Percentiles rank a stretch among this genome's conserved stretches.
phyloP scores from a whole-genome alignment of 805 yeast genomes.

The Dipodascus geniculatus region DNA sequence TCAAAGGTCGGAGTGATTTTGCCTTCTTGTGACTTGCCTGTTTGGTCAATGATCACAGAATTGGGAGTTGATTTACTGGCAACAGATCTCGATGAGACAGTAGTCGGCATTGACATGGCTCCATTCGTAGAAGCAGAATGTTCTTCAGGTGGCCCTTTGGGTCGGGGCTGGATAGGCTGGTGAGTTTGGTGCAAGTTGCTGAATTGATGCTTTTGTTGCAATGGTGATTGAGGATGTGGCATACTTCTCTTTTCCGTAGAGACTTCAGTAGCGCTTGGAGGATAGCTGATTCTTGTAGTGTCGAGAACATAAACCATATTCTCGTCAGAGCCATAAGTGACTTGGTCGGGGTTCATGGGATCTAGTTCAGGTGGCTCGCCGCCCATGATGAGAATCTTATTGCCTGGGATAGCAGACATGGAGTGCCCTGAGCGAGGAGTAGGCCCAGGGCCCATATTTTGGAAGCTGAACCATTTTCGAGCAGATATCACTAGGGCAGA shows the following conservation, averaged over 20 bases:
- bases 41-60: neutral
- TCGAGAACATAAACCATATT: slow-evolving; percentile 50
- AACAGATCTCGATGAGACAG: neutral
- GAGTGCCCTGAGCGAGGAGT: slow-evolving; percentile 90
- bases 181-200: too few species aligned
- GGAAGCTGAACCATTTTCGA: slow-evolving; percentile 61
- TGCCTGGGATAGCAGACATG: slow-evolving; percentile 54
- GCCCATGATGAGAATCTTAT: slow-evolving; percentile 77
- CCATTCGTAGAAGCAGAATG: too few species aligned
- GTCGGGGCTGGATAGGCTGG: neutral
- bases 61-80: neutral
- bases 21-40: neutral
- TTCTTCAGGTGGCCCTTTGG: too few species aligned
- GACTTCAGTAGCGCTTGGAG: slow-evolving; percentile 16
- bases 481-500: slow-evolving; percentile 67
- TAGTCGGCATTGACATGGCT: too few species aligned
- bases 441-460: slow-evolving; percentile 43
- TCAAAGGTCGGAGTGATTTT: too few species aligned
- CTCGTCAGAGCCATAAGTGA: slow-evolving; percentile 40
- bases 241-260: neutral
- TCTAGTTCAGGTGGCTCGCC: slow-evolving; percentile 61
- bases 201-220: neutral
- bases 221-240: neutral
- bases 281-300: slow-evolving; percentile 33
- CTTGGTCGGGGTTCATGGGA: slow-evolving; percentile 20